phyloP scores from a whole-genome alignment of 768 basidiomycete species.

The Boletus subparvulus region DNA sequence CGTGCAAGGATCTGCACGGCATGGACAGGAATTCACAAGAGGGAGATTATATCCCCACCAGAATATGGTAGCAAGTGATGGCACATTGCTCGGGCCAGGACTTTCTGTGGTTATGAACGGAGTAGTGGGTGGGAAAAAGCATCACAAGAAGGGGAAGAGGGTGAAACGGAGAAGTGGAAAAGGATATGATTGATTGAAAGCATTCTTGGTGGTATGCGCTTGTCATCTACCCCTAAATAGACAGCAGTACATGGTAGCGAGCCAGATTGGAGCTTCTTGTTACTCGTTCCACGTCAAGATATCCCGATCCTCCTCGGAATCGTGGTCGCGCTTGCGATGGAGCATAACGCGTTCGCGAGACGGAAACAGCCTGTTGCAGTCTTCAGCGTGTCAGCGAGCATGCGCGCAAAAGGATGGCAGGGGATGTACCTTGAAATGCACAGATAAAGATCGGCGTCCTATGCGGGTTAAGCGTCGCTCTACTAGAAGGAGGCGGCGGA shows the following conservation, averaged over 20 bases:
- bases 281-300: slow-evolving; percentile 77
- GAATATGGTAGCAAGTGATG: slow-evolving; percentile 74
- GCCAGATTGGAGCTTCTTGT: neutral
- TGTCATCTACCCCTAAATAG: neutral
- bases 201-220: neutral
- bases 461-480: slow-evolving; percentile 5
- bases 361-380: slow-evolving; percentile 72
- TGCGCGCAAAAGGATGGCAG: neutral
- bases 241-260: neutral
- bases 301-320: slow-evolving; percentile 48
- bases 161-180: slow-evolving; percentile 90
- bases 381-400: slow-evolving; percentile 31
- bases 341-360: slow-evolving; percentile 64
- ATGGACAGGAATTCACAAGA: slow-evolving; percentile 63
- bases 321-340: slow-evolving; percentile 75
- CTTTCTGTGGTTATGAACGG: slow-evolving; percentile 43
- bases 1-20: slow-evolving; percentile 56
- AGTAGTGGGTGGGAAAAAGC: slow-evolving; percentile 62
- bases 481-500: neutral
- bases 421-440: slow-evolving; percentile 49
- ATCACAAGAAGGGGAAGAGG: slow-evolving; percentile 78
- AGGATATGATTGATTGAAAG: slow-evolving; percentile 69
- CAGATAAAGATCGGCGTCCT: slow-evolving; percentile 86
- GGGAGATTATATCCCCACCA: slow-evolving; percentile 80
- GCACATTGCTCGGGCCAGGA: slow-evolving; percentile 51